Evolutionary conservation across 768 basidiomycete genomes (phyloP), one percentile per base, ranked within the genome.

Genomic region (Suillus plorans): DNA sequence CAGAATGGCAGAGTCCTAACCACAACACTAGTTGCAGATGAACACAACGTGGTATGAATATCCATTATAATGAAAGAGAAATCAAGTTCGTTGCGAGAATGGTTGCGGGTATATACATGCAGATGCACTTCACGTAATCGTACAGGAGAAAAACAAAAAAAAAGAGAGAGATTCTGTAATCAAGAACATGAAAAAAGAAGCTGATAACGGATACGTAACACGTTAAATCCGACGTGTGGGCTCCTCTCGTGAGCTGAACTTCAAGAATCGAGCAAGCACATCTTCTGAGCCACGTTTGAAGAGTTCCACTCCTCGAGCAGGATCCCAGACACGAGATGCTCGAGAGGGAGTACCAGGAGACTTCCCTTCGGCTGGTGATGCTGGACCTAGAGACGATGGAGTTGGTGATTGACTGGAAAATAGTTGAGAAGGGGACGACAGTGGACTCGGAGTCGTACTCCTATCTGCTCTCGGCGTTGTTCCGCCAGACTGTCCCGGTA

Each of bases 271-370:
- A 12, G 90, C 86, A 36, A 96, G 81, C 31, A 95, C 92, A 70
- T 95, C 91, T 74, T 96, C 94, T 2, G 93, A 94, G 16, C 90
- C 90, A 60, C 86, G 86, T 75, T 94, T 95, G 78, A 95, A 94
- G 47, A 91, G 70, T 65, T 96, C 94, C 3, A 95, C 88, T 52
- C 89, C 90, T 25, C 94, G 87, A 12, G 88, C 87, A 20, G 94
- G 94, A 73, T 95, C 94, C 88, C 91, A 97, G 5, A 91, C 89
- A 25, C 93, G 84, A 3, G 83, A 84, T 25, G 83, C 81, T 69
- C 84, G 86, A 45, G 74, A 77, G 22, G 37, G 58, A 79, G 76
- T 44, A 75, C 67, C 70, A 10, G 69, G 66, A 37, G 76, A 64
- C 28, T 76, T 74, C 9, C 74, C 76, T 52, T 84, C 85, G 31